Base-by-base conservation (phyloP, 2,329 filamentous ascomycete species). In the Plenodomus biglobosus region DNA sequence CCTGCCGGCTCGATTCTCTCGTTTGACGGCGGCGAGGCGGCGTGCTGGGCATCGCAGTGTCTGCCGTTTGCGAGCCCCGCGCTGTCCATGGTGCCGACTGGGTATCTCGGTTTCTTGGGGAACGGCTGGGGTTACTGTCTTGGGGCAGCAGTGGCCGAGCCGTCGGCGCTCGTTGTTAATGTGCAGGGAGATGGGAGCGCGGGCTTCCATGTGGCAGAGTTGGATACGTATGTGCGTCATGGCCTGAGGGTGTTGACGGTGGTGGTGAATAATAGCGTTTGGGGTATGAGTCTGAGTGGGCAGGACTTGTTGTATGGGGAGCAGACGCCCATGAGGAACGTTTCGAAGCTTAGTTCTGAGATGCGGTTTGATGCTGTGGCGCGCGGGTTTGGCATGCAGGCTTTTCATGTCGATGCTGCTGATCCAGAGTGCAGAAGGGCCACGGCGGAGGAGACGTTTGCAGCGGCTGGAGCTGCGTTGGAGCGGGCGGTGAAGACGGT, bases 51-150 rank as follows among this genome's bases (percentile, higher is more conserved):
- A 2, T 59, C 64, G 2, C 69, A 70, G 51, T 57, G 59, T 10
- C 64, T 66, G 6, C 50, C 53, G 16, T 47, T 57, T 44, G 55
- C 61, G 2, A 55, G 61, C 15, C 57, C 64, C 4, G 54, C 55
- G 2, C 58, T 73, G 8, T 61, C 60, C 8, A 54, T 63, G 52
- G 41, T 54, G 5, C 42, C 61, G 5, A 69, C 67, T 0, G 69
- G 71, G 41, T 73, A 77, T 40, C 64, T 78, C 1, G 76, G 76
- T 2, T 76, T 77, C 59, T 63, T 78, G 1, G 75, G 76, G 1
- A 78, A 74, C 47, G 76, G 75, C 3, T 78, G 73, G 64, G 76
- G 76, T 3, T 78, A 78, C 52, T 59, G 67, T 1, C 59, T 78
- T 2, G 76, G 76, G 0, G 73, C 72, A 8, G 74, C 74, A 0